phyloP scores from a whole-genome alignment of 768 basidiomycete species.

The Trametopsis cervina region DNA sequence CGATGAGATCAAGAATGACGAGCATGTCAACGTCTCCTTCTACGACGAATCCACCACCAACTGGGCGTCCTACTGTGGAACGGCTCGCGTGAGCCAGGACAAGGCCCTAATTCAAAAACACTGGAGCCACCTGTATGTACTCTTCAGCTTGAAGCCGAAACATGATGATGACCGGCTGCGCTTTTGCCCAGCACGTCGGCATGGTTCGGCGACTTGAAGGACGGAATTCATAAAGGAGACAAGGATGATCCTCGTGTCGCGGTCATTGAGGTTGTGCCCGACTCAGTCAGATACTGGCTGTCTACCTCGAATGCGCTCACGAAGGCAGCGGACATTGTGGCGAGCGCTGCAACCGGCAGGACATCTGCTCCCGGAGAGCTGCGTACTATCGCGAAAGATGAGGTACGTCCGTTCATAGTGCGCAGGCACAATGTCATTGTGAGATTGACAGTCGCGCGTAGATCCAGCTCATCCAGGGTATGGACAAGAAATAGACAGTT shows the following conservation, averaged over 20 bases:
- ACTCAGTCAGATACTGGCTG: slow-evolving; percentile 79
- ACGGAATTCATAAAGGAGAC: slow-evolving; percentile 81
- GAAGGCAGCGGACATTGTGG: slow-evolving; percentile 52
- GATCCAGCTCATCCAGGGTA: slow-evolving; percentile 18
- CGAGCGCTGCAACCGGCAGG: slow-evolving; percentile 54
- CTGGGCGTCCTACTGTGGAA: slow-evolving; percentile 79
- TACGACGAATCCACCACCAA: slow-evolving; percentile 60
- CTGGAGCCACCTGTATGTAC: slow-evolving; percentile 39
- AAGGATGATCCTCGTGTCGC: slow-evolving; percentile 72
- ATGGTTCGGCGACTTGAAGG: slow-evolving; percentile 85
- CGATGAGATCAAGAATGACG: slow-evolving; percentile 69
- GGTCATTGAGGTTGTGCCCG: slow-evolving; percentile 71
- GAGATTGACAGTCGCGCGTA: slow-evolving; percentile 1
- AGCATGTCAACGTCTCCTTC: slow-evolving; percentile 77
- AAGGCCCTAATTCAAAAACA: slow-evolving; percentile 55
- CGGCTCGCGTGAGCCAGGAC: slow-evolving; percentile 59
- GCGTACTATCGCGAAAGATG: slow-evolving; percentile 61
- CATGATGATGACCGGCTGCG: background rate
- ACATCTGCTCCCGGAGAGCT: slow-evolving; percentile 69
- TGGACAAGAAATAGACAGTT: slow-evolving; percentile 12
- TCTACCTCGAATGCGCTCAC: slow-evolving; percentile 53
- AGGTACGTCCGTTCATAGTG: slow-evolving; percentile 39
- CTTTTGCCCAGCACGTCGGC: slow-evolving; percentile 42
- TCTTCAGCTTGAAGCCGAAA: too few relatives aligned
- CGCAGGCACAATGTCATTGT: background rate